These are phyloP conservation scores for Sclerotinia glacialis DNA, from an alignment of 2,329 filamentous ascomycete genomes.

Conservation along the genomic window DNA sequence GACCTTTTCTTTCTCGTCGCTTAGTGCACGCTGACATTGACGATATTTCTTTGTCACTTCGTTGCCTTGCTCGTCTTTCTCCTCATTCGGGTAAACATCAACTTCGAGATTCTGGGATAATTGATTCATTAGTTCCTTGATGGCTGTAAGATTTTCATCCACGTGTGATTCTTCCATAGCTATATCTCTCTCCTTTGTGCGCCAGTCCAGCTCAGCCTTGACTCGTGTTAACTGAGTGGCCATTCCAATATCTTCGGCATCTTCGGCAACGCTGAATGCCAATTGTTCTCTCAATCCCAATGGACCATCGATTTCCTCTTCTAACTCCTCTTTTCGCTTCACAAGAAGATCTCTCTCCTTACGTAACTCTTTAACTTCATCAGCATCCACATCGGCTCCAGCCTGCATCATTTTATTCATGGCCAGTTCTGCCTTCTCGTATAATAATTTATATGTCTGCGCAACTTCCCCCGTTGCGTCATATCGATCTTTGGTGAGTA, in stretches of 20 bases:
- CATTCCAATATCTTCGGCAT: not conserved
- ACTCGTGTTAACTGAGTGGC: slow-evolving; percentile 1
- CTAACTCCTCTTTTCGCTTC: slow-evolving; percentile 7
- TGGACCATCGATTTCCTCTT: slow-evolving; percentile 10
- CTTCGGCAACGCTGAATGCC: not conserved
- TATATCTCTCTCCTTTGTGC: not conserved
- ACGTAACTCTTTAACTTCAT: slow-evolving; percentile 5
- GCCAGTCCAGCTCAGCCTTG: not conserved
- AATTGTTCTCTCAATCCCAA: slow-evolving; percentile 13
- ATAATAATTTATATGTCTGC: not conserved
- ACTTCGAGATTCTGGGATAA: not conserved
- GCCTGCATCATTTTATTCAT: not conserved
- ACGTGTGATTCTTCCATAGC: slow-evolving; percentile 2
- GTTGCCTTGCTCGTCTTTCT: not conserved
- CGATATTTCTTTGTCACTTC: not conserved
- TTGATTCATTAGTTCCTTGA: slow-evolving; percentile 3
- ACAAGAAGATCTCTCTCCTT: slow-evolving; percentile 1
- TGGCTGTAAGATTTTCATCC: not conserved
- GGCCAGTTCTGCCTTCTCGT: not conserved
- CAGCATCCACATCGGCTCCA: not conserved
- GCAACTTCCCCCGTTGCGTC: not conserved
- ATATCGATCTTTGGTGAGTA: not conserved
- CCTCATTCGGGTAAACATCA: not conserved
- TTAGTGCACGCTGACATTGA: not conserved
- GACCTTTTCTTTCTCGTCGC: slow-evolving; percentile 12